Evolutionary conservation across 2,329 filamentous ascomycete species (phyloP), one percentile per base, ranked within the genome.

Genomic region (Ilyonectria sp.): DNA sequence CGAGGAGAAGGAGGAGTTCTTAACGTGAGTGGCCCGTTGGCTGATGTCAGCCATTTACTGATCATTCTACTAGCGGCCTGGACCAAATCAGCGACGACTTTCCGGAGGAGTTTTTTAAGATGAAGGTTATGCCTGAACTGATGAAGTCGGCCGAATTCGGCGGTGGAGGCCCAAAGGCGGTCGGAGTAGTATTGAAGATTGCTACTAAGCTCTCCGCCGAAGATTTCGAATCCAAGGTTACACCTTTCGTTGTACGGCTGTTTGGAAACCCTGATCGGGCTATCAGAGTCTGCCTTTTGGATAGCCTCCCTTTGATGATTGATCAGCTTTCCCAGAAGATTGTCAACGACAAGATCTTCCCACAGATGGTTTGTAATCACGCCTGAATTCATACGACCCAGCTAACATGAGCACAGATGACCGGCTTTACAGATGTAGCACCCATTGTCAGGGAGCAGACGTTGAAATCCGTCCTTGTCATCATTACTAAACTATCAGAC

Each of bases 81-180:
- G 94, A 97, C 72, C 87, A 93, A 67, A 87, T 98, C 6, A 92
- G 94, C 0, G 94, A 98, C 72, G 95, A 99, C 79, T 98, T 98
- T 69, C 96, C 96, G 0, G 95, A 98, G 77, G 96, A 98, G 67
- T 99, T 97, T 80, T 97, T 98, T 86, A 97, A 97, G 79, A 93
- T 97, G 87, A 99, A 98, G 77, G 91, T 99, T 4, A 86, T 99
- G 9, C 96, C 96, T 0, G 96, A 99, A 78, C 85, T 99, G 33
- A 87, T 99, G n/a, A 99, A 98, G 78, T 97, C 95, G 0, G 94
- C 98, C n/a, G 96, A 99, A 77, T 99, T 98, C 79, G 96, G 96
- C 8, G 96, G 95, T 11, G 96, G 96, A 31, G 96, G 96, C 0
- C 93, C 95, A 0, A 97, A 97, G 77, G 95, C 97, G 0, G 93